Evolutionary conservation across 495 filamentous ascomycete species (phyloP).

Genomic region (Daldinia decipiens): DNA sequence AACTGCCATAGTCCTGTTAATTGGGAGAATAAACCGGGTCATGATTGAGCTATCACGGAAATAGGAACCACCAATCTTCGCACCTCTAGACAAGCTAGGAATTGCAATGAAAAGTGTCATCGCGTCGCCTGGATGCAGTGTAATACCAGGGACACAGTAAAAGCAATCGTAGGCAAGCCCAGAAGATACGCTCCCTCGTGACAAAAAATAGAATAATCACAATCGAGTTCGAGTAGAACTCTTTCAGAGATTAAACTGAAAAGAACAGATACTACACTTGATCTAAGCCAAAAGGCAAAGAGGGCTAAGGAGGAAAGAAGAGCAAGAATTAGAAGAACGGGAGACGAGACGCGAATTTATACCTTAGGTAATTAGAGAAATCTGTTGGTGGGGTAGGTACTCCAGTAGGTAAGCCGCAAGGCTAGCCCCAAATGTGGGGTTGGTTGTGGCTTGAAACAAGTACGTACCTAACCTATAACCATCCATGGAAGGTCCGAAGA

Average conservation of each 20-base stretch:
- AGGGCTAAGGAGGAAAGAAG: slow-evolving; percentile 54
- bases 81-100: slow-evolving; percentile 64
- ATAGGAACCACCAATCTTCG: slow-evolving; percentile 66
- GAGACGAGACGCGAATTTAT: slow-evolving; percentile 19
- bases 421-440: slow-evolving; percentile 24
- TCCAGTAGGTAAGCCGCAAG: slow-evolving; percentile 4
- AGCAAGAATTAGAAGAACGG: slow-evolving; percentile 14
- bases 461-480: background rate
- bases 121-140: slow-evolving; percentile 88
- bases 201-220: slow-evolving; percentile 89
- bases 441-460: slow-evolving; percentile 17
- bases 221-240: slow-evolving; percentile 72
- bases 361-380: background rate
- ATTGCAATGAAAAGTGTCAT: slow-evolving; percentile 67
- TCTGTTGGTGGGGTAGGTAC: background rate
- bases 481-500: too few species aligned
- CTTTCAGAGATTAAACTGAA: slow-evolving; percentile 91
- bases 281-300: slow-evolving; percentile 87
- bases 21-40: background rate
- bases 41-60: background rate
- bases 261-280: slow-evolving; percentile 99
- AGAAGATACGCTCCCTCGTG: slow-evolving; percentile 67
- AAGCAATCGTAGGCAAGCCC: slow-evolving; percentile 79
- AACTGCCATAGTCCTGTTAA: background rate
- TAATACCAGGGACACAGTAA: slow-evolving; percentile 88